phyloP scores from a whole-genome alignment of 352 stramenopile genomes.

The Nothophytophthora sp. region DNA sequence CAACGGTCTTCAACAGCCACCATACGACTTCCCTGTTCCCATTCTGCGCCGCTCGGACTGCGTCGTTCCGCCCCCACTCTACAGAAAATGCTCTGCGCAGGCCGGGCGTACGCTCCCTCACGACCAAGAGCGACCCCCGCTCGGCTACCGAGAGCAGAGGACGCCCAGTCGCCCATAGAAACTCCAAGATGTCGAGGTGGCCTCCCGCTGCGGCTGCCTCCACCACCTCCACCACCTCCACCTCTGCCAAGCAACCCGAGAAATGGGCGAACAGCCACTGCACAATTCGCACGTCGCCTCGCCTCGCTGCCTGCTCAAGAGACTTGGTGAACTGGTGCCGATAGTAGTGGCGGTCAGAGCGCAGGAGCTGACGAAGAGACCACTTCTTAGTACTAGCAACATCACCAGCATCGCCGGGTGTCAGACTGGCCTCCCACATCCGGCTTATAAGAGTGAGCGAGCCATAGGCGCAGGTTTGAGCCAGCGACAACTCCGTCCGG shows the following conservation, averaged over 20 bases:
- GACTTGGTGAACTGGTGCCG: constrained; percentile 3
- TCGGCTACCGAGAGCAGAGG: too few species aligned
- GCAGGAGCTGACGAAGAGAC: constrained; percentile 3
- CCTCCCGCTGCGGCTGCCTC: constrained; percentile 18
- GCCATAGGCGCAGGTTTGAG: constrained; percentile 12
- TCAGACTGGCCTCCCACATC: constrained; percentile 15
- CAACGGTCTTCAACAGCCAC: constrained; percentile 27
- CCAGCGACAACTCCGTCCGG: constrained; percentile 17
- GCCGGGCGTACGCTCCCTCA: too few species aligned
- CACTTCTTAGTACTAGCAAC: not conserved
- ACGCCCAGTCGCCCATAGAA: constrained; percentile 14
- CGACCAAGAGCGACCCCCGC: too few species aligned
- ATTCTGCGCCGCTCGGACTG: constrained; percentile 26
- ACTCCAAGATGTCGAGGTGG: constrained; percentile 9
- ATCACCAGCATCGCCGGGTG: too few species aligned
- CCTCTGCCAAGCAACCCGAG: constrained; percentile 1
- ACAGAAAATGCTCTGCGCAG: constrained; percentile 4
- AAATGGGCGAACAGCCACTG: constrained; percentile 5
- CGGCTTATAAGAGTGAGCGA: constrained; percentile 18
- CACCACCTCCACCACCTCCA: constrained; percentile 23
- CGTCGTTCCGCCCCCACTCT: constrained; percentile 23
- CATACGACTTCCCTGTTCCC: constrained; percentile 8
- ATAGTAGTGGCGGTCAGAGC: constrained; percentile 2
- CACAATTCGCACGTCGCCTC: constrained; percentile 3
- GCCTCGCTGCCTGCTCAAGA: not conserved